phyloP scores from a whole-genome alignment of 2,329 filamentous ascomycete genomes.

The Shiraia bambusicola region DNA sequence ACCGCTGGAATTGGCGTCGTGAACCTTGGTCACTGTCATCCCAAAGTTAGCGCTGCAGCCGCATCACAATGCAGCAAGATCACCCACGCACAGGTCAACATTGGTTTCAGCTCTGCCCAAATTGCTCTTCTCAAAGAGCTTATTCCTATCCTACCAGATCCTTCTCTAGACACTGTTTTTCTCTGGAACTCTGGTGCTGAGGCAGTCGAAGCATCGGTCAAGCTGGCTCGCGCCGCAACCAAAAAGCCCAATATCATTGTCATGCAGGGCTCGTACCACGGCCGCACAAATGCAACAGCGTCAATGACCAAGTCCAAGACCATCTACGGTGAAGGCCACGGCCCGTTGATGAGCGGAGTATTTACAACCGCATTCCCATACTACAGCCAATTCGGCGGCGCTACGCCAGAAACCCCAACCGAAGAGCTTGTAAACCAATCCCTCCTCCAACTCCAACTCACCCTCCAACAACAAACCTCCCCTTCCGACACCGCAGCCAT shows the following conservation, averaged over 20 bases:
- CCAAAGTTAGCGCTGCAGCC: conserved; percentile 33
- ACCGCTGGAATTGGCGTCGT: conserved; percentile 34
- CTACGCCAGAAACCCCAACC: conserved; percentile 24
- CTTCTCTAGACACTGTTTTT: conserved; percentile 32
- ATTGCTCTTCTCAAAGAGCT: conserved; percentile 31
- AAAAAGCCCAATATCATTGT: conserved; percentile 38
- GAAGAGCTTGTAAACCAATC: conserved; percentile 28
- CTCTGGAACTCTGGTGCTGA: conserved; percentile 36
- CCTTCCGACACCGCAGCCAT: conserved; percentile 33
- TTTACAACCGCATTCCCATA: conserved; percentile 34
- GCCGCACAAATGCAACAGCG: conserved; percentile 32
- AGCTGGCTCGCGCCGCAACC: conserved; percentile 30
- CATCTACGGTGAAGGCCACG: conserved; percentile 34
- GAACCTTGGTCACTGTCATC: conserved; percentile 34
- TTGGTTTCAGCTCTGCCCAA: conserved; percentile 33
- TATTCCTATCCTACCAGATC: conserved; percentile 31
- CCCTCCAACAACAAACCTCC: conserved; percentile 29
- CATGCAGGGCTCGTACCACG: conserved; percentile 36
- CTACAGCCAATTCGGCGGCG: conserved; percentile 31
- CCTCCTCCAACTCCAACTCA: conserved; percentile 29
- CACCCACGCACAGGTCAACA: conserved; percentile 34
- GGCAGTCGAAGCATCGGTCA: conserved; percentile 33
- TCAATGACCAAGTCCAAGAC: conserved; percentile 36
- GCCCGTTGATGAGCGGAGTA: conserved; percentile 33
- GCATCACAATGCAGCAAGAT: conserved; percentile 35